Conservation (phyloP, 2,329 filamentous ascomycete genomes). For the Penicillium sp. region DNA sequence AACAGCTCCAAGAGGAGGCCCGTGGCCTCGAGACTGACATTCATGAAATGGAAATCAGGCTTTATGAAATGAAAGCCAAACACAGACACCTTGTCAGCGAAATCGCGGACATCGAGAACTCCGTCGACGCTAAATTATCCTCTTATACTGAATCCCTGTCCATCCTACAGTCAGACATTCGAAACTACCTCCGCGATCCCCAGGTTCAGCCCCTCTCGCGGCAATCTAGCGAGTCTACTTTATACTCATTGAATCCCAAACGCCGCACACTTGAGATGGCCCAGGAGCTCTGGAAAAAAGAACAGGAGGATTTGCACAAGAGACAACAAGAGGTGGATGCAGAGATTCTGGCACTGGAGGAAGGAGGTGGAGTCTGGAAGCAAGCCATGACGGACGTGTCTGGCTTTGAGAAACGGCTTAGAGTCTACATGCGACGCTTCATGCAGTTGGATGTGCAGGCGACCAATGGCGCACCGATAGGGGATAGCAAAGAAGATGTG, state of each 20-base stretch:
- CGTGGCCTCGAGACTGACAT: slow-evolving; percentile 57
- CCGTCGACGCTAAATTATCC: slow-evolving; percentile 58
- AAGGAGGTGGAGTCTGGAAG: slow-evolving; percentile 61
- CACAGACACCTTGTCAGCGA: slow-evolving; percentile 55
- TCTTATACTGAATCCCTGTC: slow-evolving; percentile 58
- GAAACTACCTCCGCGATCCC: slow-evolving; percentile 52
- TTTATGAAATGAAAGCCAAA: slow-evolving; percentile 56
- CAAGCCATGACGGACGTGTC: slow-evolving; percentile 53
- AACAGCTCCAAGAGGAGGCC: slow-evolving; percentile 52
- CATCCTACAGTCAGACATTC: slow-evolving; percentile 56
- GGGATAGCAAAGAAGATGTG: slow-evolving; percentile 23
- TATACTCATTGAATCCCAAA: slow-evolving; percentile 55
- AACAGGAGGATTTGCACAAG: slow-evolving; percentile 46
- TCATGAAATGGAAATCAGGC: slow-evolving; percentile 55
- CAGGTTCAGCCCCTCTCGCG: slow-evolving; percentile 41
- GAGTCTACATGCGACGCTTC: slow-evolving; percentile 33
- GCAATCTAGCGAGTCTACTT: slow-evolving; percentile 37
- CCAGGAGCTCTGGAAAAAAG: slow-evolving; percentile 55
- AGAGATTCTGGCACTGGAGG: slow-evolving; percentile 58
- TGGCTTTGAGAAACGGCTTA: slow-evolving; percentile 48
- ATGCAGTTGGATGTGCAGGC: slow-evolving; percentile 25
- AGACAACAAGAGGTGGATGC: slow-evolving; percentile 49
- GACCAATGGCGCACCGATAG: slow-evolving; percentile 10
- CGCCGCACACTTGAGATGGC: slow-evolving; percentile 62
- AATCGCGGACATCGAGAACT: slow-evolving; percentile 56